These are phyloP conservation scores for Marasmius sp. DNA, from an alignment of 1,284 basidiomycete species.

Conservation along the genomic window DNA sequence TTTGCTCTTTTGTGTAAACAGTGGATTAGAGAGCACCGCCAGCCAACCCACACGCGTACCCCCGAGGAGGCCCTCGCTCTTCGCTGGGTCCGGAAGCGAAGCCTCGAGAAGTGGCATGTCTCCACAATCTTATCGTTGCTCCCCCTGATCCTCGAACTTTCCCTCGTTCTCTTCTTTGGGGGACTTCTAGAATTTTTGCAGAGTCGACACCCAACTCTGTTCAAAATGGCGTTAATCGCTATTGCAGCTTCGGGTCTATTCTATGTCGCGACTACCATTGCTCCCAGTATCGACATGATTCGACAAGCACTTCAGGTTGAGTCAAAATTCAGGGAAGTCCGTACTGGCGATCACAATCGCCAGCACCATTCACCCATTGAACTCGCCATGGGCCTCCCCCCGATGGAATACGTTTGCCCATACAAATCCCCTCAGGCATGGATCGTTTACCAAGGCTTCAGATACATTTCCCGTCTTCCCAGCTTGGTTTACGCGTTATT, in stretches of 20 bases:
- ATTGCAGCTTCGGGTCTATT: background rate
- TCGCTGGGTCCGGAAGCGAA: background rate
- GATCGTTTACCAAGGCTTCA: no score
- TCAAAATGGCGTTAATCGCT: background rate
- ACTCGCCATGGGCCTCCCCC: no score
- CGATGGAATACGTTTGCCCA: no score
- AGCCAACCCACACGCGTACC: background rate
- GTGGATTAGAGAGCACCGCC: constrained; percentile 7
- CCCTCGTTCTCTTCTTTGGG: background rate
- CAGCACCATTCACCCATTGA: no score
- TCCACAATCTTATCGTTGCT: background rate
- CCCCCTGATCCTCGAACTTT: background rate
- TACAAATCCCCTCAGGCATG: no score
- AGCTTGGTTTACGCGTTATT: no score
- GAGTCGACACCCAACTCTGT: background rate
- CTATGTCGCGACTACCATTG: background rate
- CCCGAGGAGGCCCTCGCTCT: background rate
- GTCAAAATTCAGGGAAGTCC: no score
- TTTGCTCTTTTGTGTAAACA: constrained; percentile 9
- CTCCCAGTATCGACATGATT: background rate
- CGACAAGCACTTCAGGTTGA: background rate
- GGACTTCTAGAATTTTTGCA: constrained; percentile 1
- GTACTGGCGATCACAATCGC: no score
- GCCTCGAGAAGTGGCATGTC: background rate
- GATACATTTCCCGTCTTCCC: no score